Base-by-base conservation (phyloP, 2,329 filamentous ascomycete genomes). In the Pseudogymnoascus sp. region DNA sequence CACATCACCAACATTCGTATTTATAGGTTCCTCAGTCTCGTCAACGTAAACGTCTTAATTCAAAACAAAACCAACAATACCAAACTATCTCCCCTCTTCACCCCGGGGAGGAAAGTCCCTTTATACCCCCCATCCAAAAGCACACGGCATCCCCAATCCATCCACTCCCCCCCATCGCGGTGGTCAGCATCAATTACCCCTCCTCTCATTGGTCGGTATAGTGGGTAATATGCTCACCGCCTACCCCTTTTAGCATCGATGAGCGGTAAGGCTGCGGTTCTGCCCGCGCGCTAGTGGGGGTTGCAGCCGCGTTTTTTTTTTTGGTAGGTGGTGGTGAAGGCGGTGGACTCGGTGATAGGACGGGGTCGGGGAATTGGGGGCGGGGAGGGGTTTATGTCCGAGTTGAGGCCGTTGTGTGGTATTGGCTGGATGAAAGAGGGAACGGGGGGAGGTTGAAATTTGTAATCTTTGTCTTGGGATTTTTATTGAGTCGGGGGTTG, bases 191-290 rank as follows among this genome's bases (percentile, higher is more conserved):
- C 31, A 62, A 62, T 59, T 59, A 59, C 49, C 5, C 12, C 4
- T 3, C 16, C 12, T 12, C 11, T 16, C 16, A 62, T 62, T 62
- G 61, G 61, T 2, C n/a, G 62, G 75, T 77, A 64, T 5, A 18
- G 21, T 49, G 43, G 23, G 23, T 49, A 49, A 49, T 21, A 14
- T 1, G 2, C 23, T 49, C 43, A 49, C 43, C 43, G 43, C 43
- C 43, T 49, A 9, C 43, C 23, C 8, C 3, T 3, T 14, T 49
- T 4, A 1, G 43, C n/a, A 12, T 5, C 1, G 21, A 2, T n/a
- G 6, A 9, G n/a, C 12, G 23, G 5, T 6, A 28, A 49, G 43
- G 43, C 43, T 42, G 23, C 43, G 43, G 43, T 49, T 49, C 43
- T 49, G 43, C 43, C 43, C 43, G 43, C 23, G 43, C 43, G 42